These are phyloP conservation scores for Globisporangium carolinianum DNA, from an alignment of 352 stramenopile genomes.

Conservation along the genomic window DNA sequence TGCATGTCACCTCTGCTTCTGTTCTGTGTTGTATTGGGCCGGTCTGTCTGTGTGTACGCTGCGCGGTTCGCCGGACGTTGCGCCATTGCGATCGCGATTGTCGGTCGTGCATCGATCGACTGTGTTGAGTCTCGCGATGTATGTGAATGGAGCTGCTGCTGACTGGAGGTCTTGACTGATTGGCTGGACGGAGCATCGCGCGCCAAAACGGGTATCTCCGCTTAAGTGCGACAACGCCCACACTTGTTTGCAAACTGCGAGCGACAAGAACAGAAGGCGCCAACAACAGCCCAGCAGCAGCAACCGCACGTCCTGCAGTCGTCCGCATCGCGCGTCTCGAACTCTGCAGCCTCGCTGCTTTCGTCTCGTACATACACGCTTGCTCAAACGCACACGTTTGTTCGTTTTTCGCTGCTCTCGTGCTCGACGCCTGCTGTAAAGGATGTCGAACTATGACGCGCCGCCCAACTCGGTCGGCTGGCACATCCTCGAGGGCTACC, in stretches of 20 bases:
- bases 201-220: neutral
- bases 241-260: neutral
- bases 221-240: neutral
- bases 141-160: no score
- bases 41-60: no score
- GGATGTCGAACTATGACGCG: slow-evolving; percentile 8
- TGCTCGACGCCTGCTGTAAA: neutral
- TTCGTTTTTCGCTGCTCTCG: neutral
- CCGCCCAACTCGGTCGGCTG: slow-evolving; percentile 70
- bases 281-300: neutral
- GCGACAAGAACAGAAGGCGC: neutral
- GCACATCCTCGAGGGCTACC: slow-evolving; percentile 82
- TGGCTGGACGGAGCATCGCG: neutral
- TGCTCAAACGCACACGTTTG: neutral
- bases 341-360: no score
- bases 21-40: no score
- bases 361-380: no score
- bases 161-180: no score
- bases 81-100: no score
- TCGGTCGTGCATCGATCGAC: no score
- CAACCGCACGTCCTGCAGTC: no score
- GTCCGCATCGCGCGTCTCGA: no score
- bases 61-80: no score
- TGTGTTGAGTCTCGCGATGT: no score
- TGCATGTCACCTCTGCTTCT: neutral